These are phyloP conservation scores for Fusarium coffeatum DNA, from an alignment of 2,329 filamentous ascomycete species.

Conservation along the genomic window DNA sequence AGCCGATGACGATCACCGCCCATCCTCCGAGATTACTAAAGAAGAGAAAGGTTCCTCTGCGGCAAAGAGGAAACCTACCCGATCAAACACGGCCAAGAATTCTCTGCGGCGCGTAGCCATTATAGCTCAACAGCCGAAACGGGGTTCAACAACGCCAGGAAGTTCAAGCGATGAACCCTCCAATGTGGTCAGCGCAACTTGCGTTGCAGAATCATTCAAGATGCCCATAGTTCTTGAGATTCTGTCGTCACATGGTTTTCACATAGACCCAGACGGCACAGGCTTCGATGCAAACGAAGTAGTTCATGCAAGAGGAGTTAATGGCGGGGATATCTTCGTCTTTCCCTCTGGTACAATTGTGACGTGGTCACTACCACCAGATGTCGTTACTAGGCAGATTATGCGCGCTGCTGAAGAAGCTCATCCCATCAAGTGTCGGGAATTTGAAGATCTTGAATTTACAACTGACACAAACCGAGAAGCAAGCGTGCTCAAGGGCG, in stretches of 20 bases:
- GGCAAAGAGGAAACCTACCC: slow-evolving; percentile 60
- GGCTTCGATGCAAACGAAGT: slow-evolving; percentile 72
- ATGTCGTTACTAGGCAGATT: slow-evolving; percentile 79
- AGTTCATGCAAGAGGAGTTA: slow-evolving; percentile 69
- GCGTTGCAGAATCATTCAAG: slow-evolving; percentile 72
- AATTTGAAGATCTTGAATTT: slow-evolving; percentile 92
- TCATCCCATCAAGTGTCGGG: slow-evolving; percentile 74
- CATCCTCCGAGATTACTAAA: slow-evolving; percentile 30
- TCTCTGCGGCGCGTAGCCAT: slow-evolving; percentile 87
- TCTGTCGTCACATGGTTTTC: slow-evolving; percentile 68
- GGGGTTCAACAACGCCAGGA: slow-evolving; percentile 42
- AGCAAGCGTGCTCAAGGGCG: slow-evolving; percentile 82
- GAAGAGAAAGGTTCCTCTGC: slow-evolving; percentile 37
- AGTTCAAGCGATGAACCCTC: slow-evolving; percentile 51
- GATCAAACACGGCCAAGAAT: slow-evolving; percentile 68
- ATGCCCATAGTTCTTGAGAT: slow-evolving; percentile 70
- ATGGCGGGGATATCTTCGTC: slow-evolving; percentile 89
- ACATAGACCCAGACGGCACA: slow-evolving; percentile 70
- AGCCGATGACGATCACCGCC: slow-evolving; percentile 49
- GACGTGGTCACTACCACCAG: slow-evolving; percentile 86
- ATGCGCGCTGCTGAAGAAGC: slow-evolving; percentile 80
- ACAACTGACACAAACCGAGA: slow-evolving; percentile 78
- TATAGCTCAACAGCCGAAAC: slow-evolving; percentile 76
- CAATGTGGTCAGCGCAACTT: slow-evolving; percentile 68
- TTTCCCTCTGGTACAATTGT: slow-evolving; percentile 96